These are phyloP conservation scores for Lobosporangium transversale DNA, from an alignment of 192 early-diverging fungal genomes.

Conservation along the genomic window DNA sequence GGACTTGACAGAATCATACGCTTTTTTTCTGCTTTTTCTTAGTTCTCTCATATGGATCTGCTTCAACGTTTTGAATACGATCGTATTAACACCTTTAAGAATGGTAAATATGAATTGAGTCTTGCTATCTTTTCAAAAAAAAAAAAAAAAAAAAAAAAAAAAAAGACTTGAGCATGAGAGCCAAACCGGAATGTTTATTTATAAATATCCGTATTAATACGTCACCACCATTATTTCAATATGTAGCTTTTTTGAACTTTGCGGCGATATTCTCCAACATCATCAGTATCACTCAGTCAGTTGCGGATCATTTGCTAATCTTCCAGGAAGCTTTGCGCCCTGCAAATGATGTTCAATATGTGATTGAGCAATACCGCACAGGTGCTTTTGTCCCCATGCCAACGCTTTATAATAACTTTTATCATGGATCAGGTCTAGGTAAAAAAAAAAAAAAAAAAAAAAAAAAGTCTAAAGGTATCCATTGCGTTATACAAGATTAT, in stretches of 20 bases:
- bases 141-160: too few relatives aligned
- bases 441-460: too few relatives aligned
- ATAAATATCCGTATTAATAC: too few relatives aligned
- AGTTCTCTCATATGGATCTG: constrained; percentile 64
- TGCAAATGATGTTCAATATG: constrained; percentile 79
- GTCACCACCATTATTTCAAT: too few relatives aligned
- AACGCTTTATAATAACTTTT: constrained; percentile 75
- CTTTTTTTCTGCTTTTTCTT: too few relatives aligned
- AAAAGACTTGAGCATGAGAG: too few relatives aligned
- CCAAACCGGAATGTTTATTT: too few relatives aligned
- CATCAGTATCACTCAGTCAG: constrained; percentile 61
- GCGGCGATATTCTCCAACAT: constrained; percentile 59
- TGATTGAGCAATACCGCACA: constrained; percentile 78
- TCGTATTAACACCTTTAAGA: constrained; percentile 60
- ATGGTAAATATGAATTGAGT: constrained; percentile 57
- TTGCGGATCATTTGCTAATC: constrained; percentile 65
- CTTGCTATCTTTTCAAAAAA: not conserved
- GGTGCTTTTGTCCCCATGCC: constrained; percentile 76
- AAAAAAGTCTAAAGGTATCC: too few relatives aligned
- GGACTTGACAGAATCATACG: too few relatives aligned
- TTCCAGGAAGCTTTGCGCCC: constrained; percentile 79
- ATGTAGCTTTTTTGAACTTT: constrained; percentile 61
- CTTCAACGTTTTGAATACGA: constrained; percentile 61
- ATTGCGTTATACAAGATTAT: not conserved
- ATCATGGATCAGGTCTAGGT: constrained; percentile 72